These are phyloP conservation scores for Clitoria ternatea DNA, from an alignment of 306 rosid genomes.

Conservation along the genomic window DNA sequence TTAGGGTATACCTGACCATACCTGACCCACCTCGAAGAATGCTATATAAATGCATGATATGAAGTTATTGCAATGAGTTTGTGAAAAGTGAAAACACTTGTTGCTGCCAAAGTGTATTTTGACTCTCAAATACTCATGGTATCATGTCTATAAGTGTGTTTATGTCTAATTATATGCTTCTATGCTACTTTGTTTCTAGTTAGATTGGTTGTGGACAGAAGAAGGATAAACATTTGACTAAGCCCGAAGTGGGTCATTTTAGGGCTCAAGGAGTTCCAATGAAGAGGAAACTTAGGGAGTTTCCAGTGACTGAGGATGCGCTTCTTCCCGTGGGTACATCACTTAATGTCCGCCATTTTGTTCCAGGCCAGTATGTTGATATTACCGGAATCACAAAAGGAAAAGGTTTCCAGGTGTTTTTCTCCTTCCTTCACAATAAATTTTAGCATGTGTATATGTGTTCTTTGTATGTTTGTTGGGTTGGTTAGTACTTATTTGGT, in stretches of 20 bases:
- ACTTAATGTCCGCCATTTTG: conserved; percentile 89
- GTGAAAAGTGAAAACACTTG: too few relatives aligned
- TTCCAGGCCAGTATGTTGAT: conserved; percentile 93
- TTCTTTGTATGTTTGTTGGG: too few relatives aligned
- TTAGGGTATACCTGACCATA: too few relatives aligned
- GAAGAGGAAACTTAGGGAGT: conserved; percentile 84
- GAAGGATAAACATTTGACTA: conserved; percentile 85
- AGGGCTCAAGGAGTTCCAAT: conserved; percentile 95
- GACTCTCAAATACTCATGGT: too few relatives aligned
- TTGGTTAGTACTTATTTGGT: too few relatives aligned
- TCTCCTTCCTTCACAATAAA: background rate
- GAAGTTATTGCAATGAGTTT: too few relatives aligned
- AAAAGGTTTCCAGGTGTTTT: conserved; percentile 90
- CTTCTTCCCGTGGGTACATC: conserved; percentile 90
- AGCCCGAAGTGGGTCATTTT: conserved; percentile 96
- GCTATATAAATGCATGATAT: too few relatives aligned
- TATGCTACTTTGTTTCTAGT: conserved; percentile 51
- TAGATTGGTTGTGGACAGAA: conserved; percentile 99
- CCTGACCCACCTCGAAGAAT: too few relatives aligned
- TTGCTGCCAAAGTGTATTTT: too few relatives aligned
- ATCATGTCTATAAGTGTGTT: background rate
- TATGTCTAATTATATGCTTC: conserved; percentile 29
- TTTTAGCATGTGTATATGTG: too few relatives aligned
- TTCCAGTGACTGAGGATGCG: conserved; percentile 91
- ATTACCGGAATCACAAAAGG: conserved; percentile 81